Conservation (phyloP, 768 basidiomycete species). For the Hypholoma fasciculare region DNA sequence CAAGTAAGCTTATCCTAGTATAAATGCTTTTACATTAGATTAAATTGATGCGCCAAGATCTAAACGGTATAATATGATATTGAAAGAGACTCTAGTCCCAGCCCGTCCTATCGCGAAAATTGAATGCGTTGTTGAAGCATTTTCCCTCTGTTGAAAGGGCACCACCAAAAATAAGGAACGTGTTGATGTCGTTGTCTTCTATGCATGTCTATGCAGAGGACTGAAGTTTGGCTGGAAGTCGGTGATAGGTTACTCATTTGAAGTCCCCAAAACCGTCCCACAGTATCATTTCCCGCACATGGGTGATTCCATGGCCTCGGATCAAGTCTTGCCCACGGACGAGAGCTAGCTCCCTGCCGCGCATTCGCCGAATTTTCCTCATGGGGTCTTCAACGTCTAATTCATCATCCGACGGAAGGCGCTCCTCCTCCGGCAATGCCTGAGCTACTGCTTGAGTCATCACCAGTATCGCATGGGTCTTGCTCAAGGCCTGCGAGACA, state of each 20-base stretch:
- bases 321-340: conserved; percentile 77
- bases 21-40: neutral
- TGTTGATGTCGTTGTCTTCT: too few relatives aligned
- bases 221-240: neutral
- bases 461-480: conserved; percentile 70
- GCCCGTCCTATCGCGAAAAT: too few relatives aligned
- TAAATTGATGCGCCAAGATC: too few relatives aligned
- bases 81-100: too few relatives aligned
- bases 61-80: too few relatives aligned
- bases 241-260: neutral
- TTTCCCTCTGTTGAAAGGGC: too few relatives aligned
- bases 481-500: conserved; percentile 65
- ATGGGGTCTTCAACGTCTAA: conserved; percentile 63
- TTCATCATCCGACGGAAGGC: conserved; percentile 74
- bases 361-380: conserved; percentile 72
- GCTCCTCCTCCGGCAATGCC: conserved; percentile 59
- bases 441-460: conserved; percentile 59
- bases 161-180: too few relatives aligned
- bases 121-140: too few relatives aligned
- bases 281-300: conserved; percentile 34
- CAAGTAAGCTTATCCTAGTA: neutral
- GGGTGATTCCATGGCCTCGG: conserved; percentile 39
- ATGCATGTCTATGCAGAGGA: too few relatives aligned
- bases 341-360: conserved; percentile 81
- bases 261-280: conserved; percentile 49